Base-by-base conservation (phyloP, 305 asterid genomes). In the Stenogyne calaminthoides region DNA sequence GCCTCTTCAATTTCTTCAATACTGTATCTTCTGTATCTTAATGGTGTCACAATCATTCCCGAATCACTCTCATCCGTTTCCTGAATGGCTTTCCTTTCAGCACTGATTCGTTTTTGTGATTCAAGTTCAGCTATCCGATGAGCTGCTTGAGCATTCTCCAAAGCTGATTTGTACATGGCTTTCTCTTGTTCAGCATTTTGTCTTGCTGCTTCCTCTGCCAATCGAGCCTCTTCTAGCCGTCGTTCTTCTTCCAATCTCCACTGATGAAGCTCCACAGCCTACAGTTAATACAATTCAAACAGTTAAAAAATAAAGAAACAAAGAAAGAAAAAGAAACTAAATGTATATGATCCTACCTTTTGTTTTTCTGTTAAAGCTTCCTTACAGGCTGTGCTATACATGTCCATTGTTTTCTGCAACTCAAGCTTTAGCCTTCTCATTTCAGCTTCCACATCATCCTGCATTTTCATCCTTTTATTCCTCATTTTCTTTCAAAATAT, bases 381-480 rank as follows among this genome's bases (percentile, higher is more conserved):
- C 69, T 88, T 90, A 74, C 96, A 94, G 6, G 97, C 98, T 16
- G 96, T 85, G 80, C 93, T 94, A 66, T 91, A 91, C 91, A 94
- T 81, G 58, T 91, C 96, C 96, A 94, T 87, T 3, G 97, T 91
- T 80, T 81, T 89, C 77, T 88, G 90, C 71, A 94, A 70, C 87
- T 94, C 96, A 15, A 83, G 67, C 78, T 93, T 93, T 71, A 93
- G 83, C 85, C 97, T 87, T 82, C 87, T 89, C 98, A 93, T 93
- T 78, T 93, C 98, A 9, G 86, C 77, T 75, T 91, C 98, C 11
- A 83, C 89, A 15, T 91, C 98, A 52, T 93, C 98, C 97, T 93
- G 83, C 55, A 70, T 58, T 51, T 74, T 40, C 65, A 72, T 56
- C 55, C 51, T 59, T 34, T 71, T 27, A 54, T n/a, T 60, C 46